phyloP scores from a whole-genome alignment of 2,329 filamentous ascomycete species.

The Aspergillus quadricinctus region DNA sequence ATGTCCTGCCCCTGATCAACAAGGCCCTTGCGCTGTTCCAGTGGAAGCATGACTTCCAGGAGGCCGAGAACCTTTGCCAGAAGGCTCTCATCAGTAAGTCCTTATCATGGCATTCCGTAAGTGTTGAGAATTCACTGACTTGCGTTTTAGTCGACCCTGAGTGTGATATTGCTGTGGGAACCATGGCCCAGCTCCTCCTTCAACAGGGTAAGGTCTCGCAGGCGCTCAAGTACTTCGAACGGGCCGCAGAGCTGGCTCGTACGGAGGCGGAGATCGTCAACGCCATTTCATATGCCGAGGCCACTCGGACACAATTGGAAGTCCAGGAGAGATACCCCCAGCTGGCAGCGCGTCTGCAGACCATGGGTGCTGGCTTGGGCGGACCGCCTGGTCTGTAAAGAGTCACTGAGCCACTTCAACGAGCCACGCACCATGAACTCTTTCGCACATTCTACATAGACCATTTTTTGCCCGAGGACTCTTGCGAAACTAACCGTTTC shows the following conservation, averaged over 20 bases:
- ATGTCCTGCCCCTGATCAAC: conserved; percentile 95
- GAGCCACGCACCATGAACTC: not conserved
- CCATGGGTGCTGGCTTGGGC: conserved; percentile 47
- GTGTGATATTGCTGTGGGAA: conserved; percentile 97
- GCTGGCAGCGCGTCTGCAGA: conserved; percentile 66
- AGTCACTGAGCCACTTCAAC: not conserved
- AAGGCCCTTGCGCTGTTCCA: conserved; percentile 96
- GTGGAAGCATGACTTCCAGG: conserved; percentile 93
- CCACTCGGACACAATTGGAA: conserved; percentile 91
- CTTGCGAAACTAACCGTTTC: conserved; percentile 27
- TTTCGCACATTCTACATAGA: conserved; percentile 9
- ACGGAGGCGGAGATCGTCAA: conserved; percentile 96
- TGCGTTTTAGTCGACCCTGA: conserved; percentile 79
- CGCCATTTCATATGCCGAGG: conserved; percentile 93
- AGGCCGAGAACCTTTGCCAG: conserved; percentile 93
- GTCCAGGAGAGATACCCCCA: conserved; percentile 83
- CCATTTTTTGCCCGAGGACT: conserved; percentile 2
- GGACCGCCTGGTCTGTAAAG: conserved; percentile 32
- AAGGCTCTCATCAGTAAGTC: conserved; percentile 91
- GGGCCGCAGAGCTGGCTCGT: conserved; percentile 86
- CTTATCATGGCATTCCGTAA: not conserved
- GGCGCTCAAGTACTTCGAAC: conserved; percentile 94
- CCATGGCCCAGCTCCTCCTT: conserved; percentile 94
- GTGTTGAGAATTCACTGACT: conserved; percentile 11
- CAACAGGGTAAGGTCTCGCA: conserved; percentile 97